Base-by-base conservation (phyloP, 768 basidiomycete species). In the Boletus rubescentipes region DNA sequence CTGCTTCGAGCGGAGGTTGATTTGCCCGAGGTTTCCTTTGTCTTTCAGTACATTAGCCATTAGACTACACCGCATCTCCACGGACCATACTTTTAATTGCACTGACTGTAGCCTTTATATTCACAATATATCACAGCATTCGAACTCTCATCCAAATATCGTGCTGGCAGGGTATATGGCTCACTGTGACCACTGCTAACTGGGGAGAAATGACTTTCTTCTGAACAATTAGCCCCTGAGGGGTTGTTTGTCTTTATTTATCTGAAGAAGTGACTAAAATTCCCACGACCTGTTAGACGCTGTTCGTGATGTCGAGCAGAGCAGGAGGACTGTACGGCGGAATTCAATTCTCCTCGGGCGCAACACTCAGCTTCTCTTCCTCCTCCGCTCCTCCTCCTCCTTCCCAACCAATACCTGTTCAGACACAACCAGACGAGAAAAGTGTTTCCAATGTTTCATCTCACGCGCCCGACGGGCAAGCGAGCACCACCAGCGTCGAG, bases 21-120 rank as follows among this genome's bases (percentile, higher is more conserved):
- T 10, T 61, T 83, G 39, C 82, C 85, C 5, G 89, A 93, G 58
- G 88, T 98, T 44, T 95, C 94, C 0, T 96, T 93, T 64, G 94
- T 95, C 39, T 98, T 96, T 77, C 96, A 98, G 69, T 97, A 94
- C 68, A 86, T 93, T 68, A 93, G 91, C 69, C 91, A 93, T 68
- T 93, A 81, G 64, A 36, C 31, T 14, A 20, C n/a, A 49, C 11
- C 16, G 20, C 40, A 41, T 53, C 11, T 35, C 47, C 15, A 58
- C 43, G 60, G 50, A 62, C 60, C 26, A 32, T 30, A 54, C 45
- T 23, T 38, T 6, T 6, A 26, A 26, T 26, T 36, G 32, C 34
- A 41, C 30, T 29, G 15, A 31, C 38, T 32, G 45, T 52, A 52
- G 18, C 51, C n/a, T 21, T 39, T 12, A 18, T 9, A 43, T 26